A percentile compares a stretch with the other conserved stretches of the same genome.
These are phyloP conservation scores for Ascochyta pisi DNA, from an alignment of 2,329 filamentous ascomycete species.

Conservation along the genomic window DNA sequence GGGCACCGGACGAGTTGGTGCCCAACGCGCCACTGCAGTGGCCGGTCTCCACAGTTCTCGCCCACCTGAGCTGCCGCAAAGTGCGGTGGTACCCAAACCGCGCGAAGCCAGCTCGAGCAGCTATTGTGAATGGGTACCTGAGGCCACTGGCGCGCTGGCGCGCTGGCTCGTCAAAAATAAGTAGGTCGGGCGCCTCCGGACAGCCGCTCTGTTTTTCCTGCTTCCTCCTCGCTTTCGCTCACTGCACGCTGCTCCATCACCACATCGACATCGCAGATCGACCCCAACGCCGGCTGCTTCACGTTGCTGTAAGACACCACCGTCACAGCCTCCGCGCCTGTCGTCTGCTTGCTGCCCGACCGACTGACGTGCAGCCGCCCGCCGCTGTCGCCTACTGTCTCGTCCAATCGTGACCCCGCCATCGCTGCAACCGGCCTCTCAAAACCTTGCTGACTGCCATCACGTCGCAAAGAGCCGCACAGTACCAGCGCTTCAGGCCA, in stretches of 20 bases:
- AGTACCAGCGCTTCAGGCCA: slow-evolving; percentile 18
- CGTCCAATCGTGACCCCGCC: slow-evolving; percentile 38
- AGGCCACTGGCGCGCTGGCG: slow-evolving; percentile 23
- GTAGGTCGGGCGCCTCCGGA: slow-evolving; percentile 36
- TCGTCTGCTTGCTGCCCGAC: slow-evolving; percentile 40
- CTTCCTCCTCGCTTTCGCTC: slow-evolving; percentile 18
- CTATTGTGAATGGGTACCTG: slow-evolving; percentile 33
- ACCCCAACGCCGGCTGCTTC: slow-evolving; percentile 12
- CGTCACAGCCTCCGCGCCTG: slow-evolving; percentile 20
- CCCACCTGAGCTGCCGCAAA: slow-evolving; percentile 31
- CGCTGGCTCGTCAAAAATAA: slow-evolving; percentile 27
- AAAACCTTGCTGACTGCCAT: slow-evolving; percentile 29
- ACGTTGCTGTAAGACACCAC: slow-evolving; percentile 24
- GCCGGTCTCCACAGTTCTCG: slow-evolving; percentile 34
- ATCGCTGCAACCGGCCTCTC: slow-evolving; percentile 28
- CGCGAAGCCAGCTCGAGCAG: slow-evolving; percentile 31
- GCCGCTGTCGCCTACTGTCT: slow-evolving; percentile 26
- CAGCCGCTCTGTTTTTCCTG: slow-evolving; percentile 16
- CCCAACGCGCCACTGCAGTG: slow-evolving; percentile 37
- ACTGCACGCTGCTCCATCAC: slow-evolving; percentile 19
- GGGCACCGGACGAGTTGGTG: slow-evolving; percentile 22
- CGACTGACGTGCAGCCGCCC: slow-evolving; percentile 42
- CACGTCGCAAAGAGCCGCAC: slow-evolving; percentile 41
- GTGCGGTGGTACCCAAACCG: slow-evolving; percentile 37
- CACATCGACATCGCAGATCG: slow-evolving; percentile 1